Base-by-base conservation (phyloP, 2,329 filamentous ascomycete genomes). In the Didymosphaeria variabile region DNA sequence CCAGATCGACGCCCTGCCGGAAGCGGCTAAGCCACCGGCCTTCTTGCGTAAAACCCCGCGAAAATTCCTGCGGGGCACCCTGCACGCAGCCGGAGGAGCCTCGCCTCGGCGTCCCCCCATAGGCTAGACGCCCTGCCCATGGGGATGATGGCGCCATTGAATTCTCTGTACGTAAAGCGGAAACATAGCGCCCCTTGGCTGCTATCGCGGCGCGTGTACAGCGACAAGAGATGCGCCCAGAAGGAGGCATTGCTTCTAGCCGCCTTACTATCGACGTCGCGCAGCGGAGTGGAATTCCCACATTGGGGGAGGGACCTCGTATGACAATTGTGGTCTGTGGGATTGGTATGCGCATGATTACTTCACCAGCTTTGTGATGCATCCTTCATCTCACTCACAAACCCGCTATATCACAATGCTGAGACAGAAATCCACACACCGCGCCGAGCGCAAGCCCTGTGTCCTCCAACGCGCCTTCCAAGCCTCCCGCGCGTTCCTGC, bases 21-120 rank as follows among this genome's bases (percentile, higher is more conserved):
- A 29, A 17, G 34, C 2, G 21, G 50, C 23, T 53, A 42, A 26
- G 21, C 9, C 21, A 10, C 15, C 50, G 50, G 21, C 5, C 8
- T 40, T 42, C 4, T n/a, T n/a, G n/a, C n/a, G n/a, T n/a, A n/a
- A n/a, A 23, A 52, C 50, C 50, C 50, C 50, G 34, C 34, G 50
- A 29, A 53, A 52, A 53, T 10, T 53, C 36, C 36, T 42, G 34
- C 13, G 50, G 50, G 50, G 50, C 5, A 19, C 23, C 21, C 10
- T n/a, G 50, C 26, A 29, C 6, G 26, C 26, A 29, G 26, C 26
- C 26, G 34, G 17, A 31, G 50, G 19, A 17, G 34, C 21, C 31
- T 34, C 49, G 50, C 19, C 13, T 15, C 21, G 19, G 12, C 2
- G 13, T 4, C 29, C 23, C 36, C 36, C 50, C 50, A 42, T 53